These are phyloP conservation scores for Rhizophora mangle DNA, from an alignment of 345 rosid genomes.

Conservation along the genomic window DNA sequence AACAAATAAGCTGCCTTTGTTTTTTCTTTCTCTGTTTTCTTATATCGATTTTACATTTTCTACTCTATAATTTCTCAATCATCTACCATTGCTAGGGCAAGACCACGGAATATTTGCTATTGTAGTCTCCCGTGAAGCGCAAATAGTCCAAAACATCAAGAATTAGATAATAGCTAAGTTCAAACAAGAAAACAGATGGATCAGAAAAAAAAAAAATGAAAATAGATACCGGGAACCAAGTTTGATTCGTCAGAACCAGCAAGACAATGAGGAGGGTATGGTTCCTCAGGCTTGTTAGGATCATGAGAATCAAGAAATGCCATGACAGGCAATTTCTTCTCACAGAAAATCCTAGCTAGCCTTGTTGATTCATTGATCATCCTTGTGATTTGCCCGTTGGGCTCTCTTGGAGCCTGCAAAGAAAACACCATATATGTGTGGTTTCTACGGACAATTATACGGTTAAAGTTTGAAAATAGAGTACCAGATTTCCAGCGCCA, in stretches of 20 bases:
- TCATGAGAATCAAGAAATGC: constrained; percentile 41
- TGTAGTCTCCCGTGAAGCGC: too few relatives aligned
- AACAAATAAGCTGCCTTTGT: too few relatives aligned
- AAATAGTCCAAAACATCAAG: too few relatives aligned
- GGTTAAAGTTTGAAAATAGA: background rate
- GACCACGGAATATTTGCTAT: too few relatives aligned
- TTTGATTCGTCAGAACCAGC: constrained; percentile 38
- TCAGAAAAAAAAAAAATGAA: too few relatives aligned
- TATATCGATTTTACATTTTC: too few relatives aligned
- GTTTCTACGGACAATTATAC: too few relatives aligned
- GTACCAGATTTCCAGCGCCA: constrained; percentile 76
- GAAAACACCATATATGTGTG: too few relatives aligned
- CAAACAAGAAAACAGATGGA: background rate
- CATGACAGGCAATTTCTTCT: constrained; percentile 33
- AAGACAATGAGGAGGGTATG: constrained; percentile 43
- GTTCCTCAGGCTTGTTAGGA: constrained; percentile 39
- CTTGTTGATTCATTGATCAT: constrained; percentile 32
- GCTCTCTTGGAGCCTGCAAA: constrained; percentile 35
- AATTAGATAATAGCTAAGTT: too few relatives aligned
- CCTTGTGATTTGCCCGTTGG: constrained; percentile 27
- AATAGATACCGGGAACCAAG: constrained; percentile 33
- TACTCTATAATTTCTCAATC: too few relatives aligned
- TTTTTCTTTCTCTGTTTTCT: too few relatives aligned
- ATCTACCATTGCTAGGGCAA: too few relatives aligned
- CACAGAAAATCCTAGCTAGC: constrained; percentile 35